These are phyloP conservation scores for Bipolaris zeicola DNA, from an alignment of 2,329 filamentous ascomycete genomes.

Conservation along the genomic window DNA sequence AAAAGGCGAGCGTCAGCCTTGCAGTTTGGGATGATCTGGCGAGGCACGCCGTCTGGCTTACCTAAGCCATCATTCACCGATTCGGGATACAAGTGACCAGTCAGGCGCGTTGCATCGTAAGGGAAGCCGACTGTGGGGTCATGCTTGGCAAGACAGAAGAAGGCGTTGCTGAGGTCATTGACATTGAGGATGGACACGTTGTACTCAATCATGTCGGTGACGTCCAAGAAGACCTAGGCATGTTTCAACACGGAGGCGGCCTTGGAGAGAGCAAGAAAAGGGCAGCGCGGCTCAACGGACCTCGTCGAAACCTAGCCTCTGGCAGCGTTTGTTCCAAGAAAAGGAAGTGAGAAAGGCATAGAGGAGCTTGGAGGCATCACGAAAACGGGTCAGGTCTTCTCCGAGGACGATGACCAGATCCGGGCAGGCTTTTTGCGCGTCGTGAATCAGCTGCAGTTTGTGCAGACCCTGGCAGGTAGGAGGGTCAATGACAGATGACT, in stretches of 20 bases:
- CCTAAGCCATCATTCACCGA: constrained; percentile 18
- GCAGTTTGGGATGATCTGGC: background rate
- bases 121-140: constrained; percentile 81
- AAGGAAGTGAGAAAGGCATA: constrained; percentile 74
- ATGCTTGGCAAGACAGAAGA: constrained; percentile 74
- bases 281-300: constrained; percentile 51
- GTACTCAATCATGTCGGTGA: constrained; percentile 84
- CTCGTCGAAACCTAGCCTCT: constrained; percentile 90
- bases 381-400: constrained; percentile 74
- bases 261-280: background rate
- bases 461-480: constrained; percentile 56
- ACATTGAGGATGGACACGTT: constrained; percentile 74
- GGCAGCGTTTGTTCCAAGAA: constrained; percentile 78
- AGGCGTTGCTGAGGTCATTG: constrained; percentile 68
- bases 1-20: constrained; percentile 12
- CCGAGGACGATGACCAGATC: constrained; percentile 84
- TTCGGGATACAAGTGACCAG: constrained; percentile 66
- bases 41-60: constrained; percentile 22
- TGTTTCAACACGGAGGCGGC: constrained; percentile 11
- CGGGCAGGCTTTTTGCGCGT: constrained; percentile 80
- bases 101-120: constrained; percentile 73
- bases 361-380: constrained; percentile 81
- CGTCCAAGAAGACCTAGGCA: constrained; percentile 70
- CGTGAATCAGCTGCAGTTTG: constrained; percentile 84
- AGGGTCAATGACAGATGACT: constrained; percentile 7